Base-by-base conservation (phyloP, 805 yeast genomes). In the Gaillardinia entomophila region DNA sequence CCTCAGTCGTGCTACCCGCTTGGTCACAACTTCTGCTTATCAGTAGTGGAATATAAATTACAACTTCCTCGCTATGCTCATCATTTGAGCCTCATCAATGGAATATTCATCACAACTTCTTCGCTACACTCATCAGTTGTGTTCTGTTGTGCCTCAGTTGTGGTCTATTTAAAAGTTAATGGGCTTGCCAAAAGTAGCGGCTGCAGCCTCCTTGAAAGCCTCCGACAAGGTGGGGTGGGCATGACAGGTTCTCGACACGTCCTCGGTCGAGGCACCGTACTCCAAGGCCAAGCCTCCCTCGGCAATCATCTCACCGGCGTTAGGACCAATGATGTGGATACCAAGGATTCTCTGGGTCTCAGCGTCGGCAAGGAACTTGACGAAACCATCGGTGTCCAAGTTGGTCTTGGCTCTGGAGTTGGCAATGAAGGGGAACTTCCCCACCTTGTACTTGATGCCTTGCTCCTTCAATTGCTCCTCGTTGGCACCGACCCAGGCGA, bases 301-400 rank as follows among this genome's bases (percentile, higher is more conserved):
- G 46, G 95, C 97, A 60, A 92, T 92, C 96, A 92, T 86, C 74
- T 92, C 99, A 68, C 99, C 98, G 38, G 99, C 99, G 57, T 86
- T 89, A 48, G 98, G 84, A 50, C 98, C 98, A 48, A 89, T 82
- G 60, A 92, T 90, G 71, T 92, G 99, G 41, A 84, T 88, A 62
- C 98, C 99, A 46, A 92, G 71, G 28, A 92, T 77, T 66, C 98
- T 80, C 69, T 92, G 95, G 42, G 98, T 90, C 68, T 90, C 96
- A 47, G 95, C 89, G 65, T 92, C 99, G 41, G 95, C 89, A 46
- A 92, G 62, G 57, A 92, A 79, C 74, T 92, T 92, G 55, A 92
- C 98, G 52, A 92, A 85, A 40, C 98, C 98, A 48, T 92, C 98
- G 38, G 97, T 82, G 66, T 92, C 98, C 59, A 75, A 66, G 75